Evolutionary conservation across 768 basidiomycete genomes (phyloP).

Genomic region (Russula sp.): DNA sequence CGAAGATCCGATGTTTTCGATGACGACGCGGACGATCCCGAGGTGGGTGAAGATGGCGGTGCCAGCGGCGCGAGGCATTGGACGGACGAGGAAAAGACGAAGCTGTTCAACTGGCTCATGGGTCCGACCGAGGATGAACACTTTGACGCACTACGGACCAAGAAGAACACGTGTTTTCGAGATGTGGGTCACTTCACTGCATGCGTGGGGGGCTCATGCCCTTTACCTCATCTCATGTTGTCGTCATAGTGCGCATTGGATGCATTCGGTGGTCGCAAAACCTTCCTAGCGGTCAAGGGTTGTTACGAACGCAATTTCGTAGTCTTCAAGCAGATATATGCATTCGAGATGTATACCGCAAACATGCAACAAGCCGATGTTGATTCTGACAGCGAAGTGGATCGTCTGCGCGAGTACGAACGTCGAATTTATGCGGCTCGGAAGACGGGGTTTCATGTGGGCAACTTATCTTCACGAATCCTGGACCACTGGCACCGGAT

Average conservation of each 20-base stretch:
- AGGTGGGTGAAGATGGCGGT: conserved; percentile 22
- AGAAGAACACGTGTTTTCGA: conserved; percentile 76
- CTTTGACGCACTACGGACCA: conserved; percentile 69
- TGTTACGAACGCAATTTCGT: conserved; percentile 84
- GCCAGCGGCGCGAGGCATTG: conserved; percentile 68
- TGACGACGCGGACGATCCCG: conserved; percentile 21
- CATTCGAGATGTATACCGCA: conserved; percentile 51
- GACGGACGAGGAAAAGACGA: conserved; percentile 78
- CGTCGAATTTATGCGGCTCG: conserved; percentile 60
- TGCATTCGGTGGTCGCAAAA: conserved; percentile 70
- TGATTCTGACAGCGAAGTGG: conserved; percentile 44
- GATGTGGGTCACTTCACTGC: conserved; percentile 40
- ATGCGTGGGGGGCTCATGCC: neutral
- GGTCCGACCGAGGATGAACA: conserved; percentile 62
- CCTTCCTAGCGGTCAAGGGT: conserved; percentile 77
- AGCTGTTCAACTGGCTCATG: conserved; percentile 75
- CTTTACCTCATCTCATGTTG: neutral
- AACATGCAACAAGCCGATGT: conserved; percentile 33
- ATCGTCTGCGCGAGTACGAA: conserved; percentile 65
- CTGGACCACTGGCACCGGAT: conserved; percentile 74
- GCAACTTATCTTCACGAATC: conserved; percentile 63
- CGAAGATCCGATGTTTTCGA: conserved; percentile 19
- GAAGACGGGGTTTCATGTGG: conserved; percentile 60
- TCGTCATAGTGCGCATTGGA: conserved; percentile 53
- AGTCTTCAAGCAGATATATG: conserved; percentile 74